Conservation (phyloP, 768 basidiomycete species). For the Rhodosporidiobolus sp. region DNA sequence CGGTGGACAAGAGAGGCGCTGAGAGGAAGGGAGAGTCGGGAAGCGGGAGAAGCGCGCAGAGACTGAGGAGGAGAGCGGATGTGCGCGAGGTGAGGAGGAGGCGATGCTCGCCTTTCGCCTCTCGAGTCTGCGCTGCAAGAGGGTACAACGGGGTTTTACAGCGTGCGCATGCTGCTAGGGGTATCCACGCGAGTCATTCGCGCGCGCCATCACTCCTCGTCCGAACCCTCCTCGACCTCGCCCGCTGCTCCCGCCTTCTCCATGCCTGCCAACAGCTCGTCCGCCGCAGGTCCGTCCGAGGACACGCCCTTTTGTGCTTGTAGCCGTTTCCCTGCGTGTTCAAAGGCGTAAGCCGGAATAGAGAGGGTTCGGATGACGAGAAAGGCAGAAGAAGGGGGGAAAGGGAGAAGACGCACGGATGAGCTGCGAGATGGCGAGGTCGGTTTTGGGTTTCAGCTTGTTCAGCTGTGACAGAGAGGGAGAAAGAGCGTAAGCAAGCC, state of each 20-base stretch:
- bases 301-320: constrained; percentile 24
- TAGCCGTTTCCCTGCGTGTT: constrained; percentile 38
- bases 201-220: constrained; percentile 11
- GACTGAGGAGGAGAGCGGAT: no score
- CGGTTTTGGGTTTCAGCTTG: constrained; percentile 84
- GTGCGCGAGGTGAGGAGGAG: no score
- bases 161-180: no score
- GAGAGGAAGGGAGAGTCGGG: no score
- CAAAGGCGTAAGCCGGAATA: no score
- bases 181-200: no score
- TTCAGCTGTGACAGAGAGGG: constrained; percentile 3
- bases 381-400: not conserved
- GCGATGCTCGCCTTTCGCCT: no score
- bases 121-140: no score
- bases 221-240: constrained; percentile 3
- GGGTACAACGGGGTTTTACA: no score
- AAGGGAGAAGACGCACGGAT: constrained; percentile 69
- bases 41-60: no score
- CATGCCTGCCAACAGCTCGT: constrained; percentile 30
- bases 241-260: constrained; percentile 16
- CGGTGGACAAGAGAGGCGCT: no score
- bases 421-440: constrained; percentile 84
- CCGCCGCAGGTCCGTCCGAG: constrained; percentile 13
- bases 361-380: not conserved
- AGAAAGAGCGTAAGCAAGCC: not conserved